Evolutionary conservation across 148 eudicot genomes (phyloP).

Genomic region (Amaranthus palmeri): DNA sequence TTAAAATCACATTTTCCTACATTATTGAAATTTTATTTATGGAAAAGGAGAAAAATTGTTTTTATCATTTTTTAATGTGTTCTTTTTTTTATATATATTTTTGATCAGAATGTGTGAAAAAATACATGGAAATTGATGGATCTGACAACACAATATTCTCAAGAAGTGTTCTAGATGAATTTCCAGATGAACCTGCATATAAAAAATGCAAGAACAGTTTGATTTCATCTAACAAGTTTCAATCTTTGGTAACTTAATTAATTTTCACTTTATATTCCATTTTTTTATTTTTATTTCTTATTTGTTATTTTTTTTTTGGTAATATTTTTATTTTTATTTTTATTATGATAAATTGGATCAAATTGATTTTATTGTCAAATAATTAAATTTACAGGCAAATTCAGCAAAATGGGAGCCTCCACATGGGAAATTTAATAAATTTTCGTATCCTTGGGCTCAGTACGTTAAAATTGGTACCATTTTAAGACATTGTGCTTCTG

Average conservation of each 20-base stretch:
- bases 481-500: constrained; percentile 52
- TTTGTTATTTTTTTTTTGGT: no score
- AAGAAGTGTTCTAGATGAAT: constrained; percentile 45
- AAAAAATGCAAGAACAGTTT: constrained; percentile 43
- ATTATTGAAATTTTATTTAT: no score
- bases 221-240: constrained; percentile 46
- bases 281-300: neutral
- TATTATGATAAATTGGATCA: neutral
- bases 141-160: constrained; percentile 33
- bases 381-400: constrained; percentile 29
- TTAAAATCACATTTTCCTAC: no score
- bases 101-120: constrained; percentile 40
- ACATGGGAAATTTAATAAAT: constrained; percentile 49
- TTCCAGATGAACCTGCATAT: constrained; percentile 62
- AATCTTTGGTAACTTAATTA: constrained; percentile 37
- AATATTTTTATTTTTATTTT: neutral
- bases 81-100: neutral
- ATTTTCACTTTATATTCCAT: neutral
- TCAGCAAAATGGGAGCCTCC: constrained; percentile 78
- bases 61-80: no score
- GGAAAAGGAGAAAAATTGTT: no score
- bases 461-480: constrained; percentile 58
- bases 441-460: constrained; percentile 65
- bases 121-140: constrained; percentile 32
- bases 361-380: neutral